Evolutionary conservation across 1,284 basidiomycete genomes (phyloP), one percentile per base, ranked within the genome.

Genomic region (Trichosporon coremiiforme): DNA sequence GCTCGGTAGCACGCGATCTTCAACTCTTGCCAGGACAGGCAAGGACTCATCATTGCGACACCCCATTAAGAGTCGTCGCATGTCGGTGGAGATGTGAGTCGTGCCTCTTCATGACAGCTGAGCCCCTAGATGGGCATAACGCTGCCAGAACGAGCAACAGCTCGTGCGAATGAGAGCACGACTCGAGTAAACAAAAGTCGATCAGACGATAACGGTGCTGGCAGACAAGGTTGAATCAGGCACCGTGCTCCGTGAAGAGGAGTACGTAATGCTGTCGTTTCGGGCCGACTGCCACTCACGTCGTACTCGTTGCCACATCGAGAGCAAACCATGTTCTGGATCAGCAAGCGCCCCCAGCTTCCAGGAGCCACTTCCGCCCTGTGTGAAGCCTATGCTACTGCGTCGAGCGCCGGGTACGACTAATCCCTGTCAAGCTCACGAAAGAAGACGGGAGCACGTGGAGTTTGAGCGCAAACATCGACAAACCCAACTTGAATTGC

Each of bases 371-470:
- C 25, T 10, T 8, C 12, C 2, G 50, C 20, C 50, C 50, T 53
- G 50, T 22, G 20, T 17, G 50, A 22, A 53, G 20, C n/a, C 22
- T 22, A 25, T 53, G 4, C n/a, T 8, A 10, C 50, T 10, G n/a
- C 9, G 2, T 20, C 6, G 50, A 53, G 41, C 50, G 50, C 25
- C 50, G 50, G 50, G 50, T 22, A 20, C 9, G 20, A 25, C 50
- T 10, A 53, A 53, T 53, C 50, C 25, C 50, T n/a, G 2, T 6
- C 20, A 20, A 53, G 50, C 50, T 53, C 50, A 53, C 50, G 50
- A 53, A 53, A 41, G 63, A 65, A 50, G 29, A 31, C 38, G 64
- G 45, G 45, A 65, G 36, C 64, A 65, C 38, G 64, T 65, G 45
- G 35, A 65, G 25, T 17, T 65, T 65, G 64, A 50, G 33, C 64